Base-by-base conservation (phyloP, 2,329 filamentous ascomycete genomes). In the Epichloe gansuensis region DNA sequence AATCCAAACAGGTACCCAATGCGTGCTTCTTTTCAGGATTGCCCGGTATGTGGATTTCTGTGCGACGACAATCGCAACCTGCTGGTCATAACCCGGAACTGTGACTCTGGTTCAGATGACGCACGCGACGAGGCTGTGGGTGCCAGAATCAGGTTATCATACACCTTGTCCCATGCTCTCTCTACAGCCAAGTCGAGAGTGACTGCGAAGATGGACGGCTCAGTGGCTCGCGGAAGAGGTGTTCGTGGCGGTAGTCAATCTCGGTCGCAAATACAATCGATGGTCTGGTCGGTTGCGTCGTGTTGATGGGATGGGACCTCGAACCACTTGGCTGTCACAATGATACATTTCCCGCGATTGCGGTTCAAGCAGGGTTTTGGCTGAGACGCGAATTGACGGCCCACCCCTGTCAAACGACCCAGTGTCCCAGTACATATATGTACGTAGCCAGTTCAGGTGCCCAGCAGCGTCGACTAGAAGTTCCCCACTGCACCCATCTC, bases 311-410 rank as follows among this genome's bases (percentile, higher is more conserved):
- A 39, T 31, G 31, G 31, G 9, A 23, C 23, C 23, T 23, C 1
- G 34, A n/a, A 15, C 34, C 23, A 37, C 2, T 21, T 21, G 17
- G 21, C 17, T 34, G 21, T 46, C 34, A n/a, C 43, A 38, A 28
- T 12, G n/a, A 43, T n/a, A 44, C n/a, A 35, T 25, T 34, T 13
- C 21, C 25, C 38, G 46, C 25, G 21, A 21, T 35, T 51, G 44
- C 21, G 46, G 25, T 52, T n/a, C 43, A 46, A 41, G 23, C 46
- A 46, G 44, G 53, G 38, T 48, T 55, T 55, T 55, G 50, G 51
- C 43, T n/a, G 25, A 55, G 50, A 52, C 53, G 53, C 44, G 51
- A 21, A 39, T 50, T 50, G 34, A 34, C 35, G 45, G 31, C 25
- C 53, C 47, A 52, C 53, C 43, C 46, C 47, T 50, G 52, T 34